A percentile compares a stretch with the other conserved stretches of the same genome.
phyloP scores from a whole-genome alignment of 768 basidiomycete genomes.

The Suillus cothurnatus region DNA sequence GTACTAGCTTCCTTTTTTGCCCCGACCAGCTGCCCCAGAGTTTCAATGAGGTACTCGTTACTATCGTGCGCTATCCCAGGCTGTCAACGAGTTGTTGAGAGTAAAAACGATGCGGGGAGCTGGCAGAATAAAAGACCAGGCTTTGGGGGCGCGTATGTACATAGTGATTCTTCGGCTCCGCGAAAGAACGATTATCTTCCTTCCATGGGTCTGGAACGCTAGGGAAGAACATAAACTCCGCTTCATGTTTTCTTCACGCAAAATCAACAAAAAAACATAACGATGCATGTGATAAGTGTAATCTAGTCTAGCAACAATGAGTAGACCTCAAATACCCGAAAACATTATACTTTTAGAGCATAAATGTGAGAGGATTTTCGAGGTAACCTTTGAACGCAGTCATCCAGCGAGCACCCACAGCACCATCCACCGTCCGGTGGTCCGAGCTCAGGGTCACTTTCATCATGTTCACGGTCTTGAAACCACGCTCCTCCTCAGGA shows the following conservation, averaged over 20 bases:
- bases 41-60: background rate
- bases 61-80: background rate
- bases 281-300: slow-evolving; percentile 1
- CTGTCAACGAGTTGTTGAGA: background rate
- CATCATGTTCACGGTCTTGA: slow-evolving; percentile 91
- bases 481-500: slow-evolving; percentile 89
- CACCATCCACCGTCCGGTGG: slow-evolving; percentile 96
- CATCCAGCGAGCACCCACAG: slow-evolving; percentile 92
- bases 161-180: background rate
- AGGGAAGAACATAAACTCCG: background rate
- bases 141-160: background rate
- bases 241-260: background rate
- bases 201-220: background rate
- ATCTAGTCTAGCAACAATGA: slow-evolving; percentile 5
- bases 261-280: background rate
- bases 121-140: background rate
- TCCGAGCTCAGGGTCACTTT: slow-evolving; percentile 95
- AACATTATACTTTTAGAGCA: slow-evolving; percentile 61
- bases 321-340: background rate
- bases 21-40: background rate
- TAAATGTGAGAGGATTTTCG: slow-evolving; percentile 96
- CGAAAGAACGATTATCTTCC: background rate
- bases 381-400: slow-evolving; percentile 93
- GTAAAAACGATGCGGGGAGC: background rate
- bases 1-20: background rate